Evolutionary conservation across 192 early-diverging fungal genomes (phyloP), one percentile per base, ranked within the genome.

Genomic region (Mortierella claussenii): DNA sequence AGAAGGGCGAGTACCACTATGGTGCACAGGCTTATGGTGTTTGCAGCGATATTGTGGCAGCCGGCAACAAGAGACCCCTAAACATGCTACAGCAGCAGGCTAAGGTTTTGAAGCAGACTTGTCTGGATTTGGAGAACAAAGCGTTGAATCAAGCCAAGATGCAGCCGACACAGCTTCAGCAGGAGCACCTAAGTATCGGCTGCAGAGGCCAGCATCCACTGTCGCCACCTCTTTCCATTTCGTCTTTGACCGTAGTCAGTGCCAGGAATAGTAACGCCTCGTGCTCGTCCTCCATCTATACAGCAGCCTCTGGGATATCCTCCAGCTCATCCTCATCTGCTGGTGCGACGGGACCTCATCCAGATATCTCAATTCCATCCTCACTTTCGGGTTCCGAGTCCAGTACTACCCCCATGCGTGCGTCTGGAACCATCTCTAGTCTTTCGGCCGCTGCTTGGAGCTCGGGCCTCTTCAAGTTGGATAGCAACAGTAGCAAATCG

Each of bases 21-120:
- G 73, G 58, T 2, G 73, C 64, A 9, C 63, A 76, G 28, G 73
- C 73, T 1, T 76, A 62, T 26, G 73, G 73, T 24, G 64, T 76
- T 27, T 76, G 73, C 36, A 67, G 73, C 37, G 73, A 76, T 27
- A 56, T 76, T 27, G 34, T 57, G 6, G 12, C 73, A 2, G 55
- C 59, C 2, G 64, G 58, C 1, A 76, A 61, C 1, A 76, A 61
- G 52, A 26, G 70, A 53, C 42, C n/a, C 13, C n/a, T 75, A 21
- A 50, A 54, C 21, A 32, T 48, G 10, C 13, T 75, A 26, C 70
- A 75, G 34, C 70, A 60, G 0, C 62, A 75, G 8, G 70, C 70
- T 7, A 34, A 26, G 13, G 63, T 66, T 27, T 56, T 65, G 21
- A 46, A 45, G 24, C n/a, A 55, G 15, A 63, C 46, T 6, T 76